Percentiles rank a stretch among this genome's conserved stretches.
phyloP scores from a whole-genome alignment of 768 basidiomycete genomes.

The Pulveroboletus ravenelii region DNA sequence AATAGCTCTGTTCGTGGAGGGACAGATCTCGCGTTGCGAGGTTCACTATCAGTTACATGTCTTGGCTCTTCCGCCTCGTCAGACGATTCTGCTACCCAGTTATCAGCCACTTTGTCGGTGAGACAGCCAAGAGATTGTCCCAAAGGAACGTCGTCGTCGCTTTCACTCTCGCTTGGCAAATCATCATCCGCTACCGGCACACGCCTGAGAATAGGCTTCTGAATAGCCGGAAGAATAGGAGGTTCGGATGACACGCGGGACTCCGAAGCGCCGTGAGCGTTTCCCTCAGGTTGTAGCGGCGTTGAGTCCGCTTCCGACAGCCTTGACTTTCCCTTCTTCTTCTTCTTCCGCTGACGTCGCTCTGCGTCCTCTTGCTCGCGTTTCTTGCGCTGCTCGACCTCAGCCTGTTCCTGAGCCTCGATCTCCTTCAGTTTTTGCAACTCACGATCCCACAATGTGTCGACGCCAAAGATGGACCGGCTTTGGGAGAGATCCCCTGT shows the following conservation, averaged over 20 bases:
- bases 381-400: conserved; percentile 47
- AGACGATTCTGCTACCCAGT: conserved; percentile 55
- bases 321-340: conserved; percentile 40
- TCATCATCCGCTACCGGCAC: conserved; percentile 34
- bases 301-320: conserved; percentile 39
- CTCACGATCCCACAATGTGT: conserved; percentile 90
- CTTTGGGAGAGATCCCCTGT: conserved; percentile 38
- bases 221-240: conserved; percentile 34
- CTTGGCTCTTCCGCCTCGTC: conserved; percentile 55
- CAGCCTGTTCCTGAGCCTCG: conserved; percentile 60
- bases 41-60: conserved; percentile 57
- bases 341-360: conserved; percentile 27
- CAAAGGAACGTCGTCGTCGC: conserved; percentile 25
- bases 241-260: conserved; percentile 18
- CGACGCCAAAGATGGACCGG: conserved; percentile 89
- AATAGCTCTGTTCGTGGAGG: neutral
- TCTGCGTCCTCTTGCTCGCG: conserved; percentile 44
- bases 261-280: conserved; percentile 29
- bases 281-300: conserved; percentile 25
- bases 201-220: conserved; percentile 29
- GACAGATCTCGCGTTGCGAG: conserved; percentile 34
- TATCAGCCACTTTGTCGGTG: conserved; percentile 23
- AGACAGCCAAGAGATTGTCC: conserved; percentile 14
- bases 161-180: conserved; percentile 50
- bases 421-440: conserved; percentile 75